Percentiles rank a stretch among this genome's conserved stretches.
Conservation (phyloP, 2,329 filamentous ascomycete genomes). For the Trichoderma breve region DNA sequence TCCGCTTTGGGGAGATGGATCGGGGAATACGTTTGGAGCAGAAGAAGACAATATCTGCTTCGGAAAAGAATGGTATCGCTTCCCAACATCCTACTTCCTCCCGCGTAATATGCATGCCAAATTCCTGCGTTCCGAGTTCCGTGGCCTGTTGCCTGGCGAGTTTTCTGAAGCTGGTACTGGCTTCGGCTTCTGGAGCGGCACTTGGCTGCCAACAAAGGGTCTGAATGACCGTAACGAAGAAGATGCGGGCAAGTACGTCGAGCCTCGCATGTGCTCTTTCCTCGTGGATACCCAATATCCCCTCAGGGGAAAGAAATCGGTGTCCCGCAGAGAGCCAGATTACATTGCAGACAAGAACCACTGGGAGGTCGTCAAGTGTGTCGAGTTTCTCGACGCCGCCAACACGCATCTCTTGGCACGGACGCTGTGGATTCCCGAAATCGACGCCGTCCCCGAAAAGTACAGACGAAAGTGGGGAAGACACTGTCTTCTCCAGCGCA, state of each 20-base stretch:
- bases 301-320: conserved; percentile 39
- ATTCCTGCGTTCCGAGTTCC: conserved; percentile 88
- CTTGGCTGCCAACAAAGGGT: conserved; percentile 75
- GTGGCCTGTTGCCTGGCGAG: conserved; percentile 83
- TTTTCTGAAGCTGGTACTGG: conserved; percentile 72
- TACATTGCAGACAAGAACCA: conserved; percentile 70
- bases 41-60: conserved; percentile 72
- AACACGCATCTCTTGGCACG: conserved; percentile 72
- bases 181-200: conserved; percentile 75
- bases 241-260: conserved; percentile 81
- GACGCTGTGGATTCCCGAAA: conserved; percentile 77
- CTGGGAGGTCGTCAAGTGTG: conserved; percentile 77
- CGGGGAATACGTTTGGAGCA: conserved; percentile 50
- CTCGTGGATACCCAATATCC: conserved; percentile 85
- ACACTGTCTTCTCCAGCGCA: conserved; percentile 77
- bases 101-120: conserved; percentile 81
- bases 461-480: conserved; percentile 78
- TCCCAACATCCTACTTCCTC: conserved; percentile 88
- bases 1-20: conserved; percentile 57
- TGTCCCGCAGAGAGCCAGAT: conserved; percentile 72
- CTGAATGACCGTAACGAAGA: conserved; percentile 93
- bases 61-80: conserved; percentile 98
- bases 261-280: conserved; percentile 74
- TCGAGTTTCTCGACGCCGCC: conserved; percentile 75
- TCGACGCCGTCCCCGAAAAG: conserved; percentile 64